Evolutionary conservation across 306 rosid genomes (phyloP).

Genomic region (Purshia tridentata): DNA sequence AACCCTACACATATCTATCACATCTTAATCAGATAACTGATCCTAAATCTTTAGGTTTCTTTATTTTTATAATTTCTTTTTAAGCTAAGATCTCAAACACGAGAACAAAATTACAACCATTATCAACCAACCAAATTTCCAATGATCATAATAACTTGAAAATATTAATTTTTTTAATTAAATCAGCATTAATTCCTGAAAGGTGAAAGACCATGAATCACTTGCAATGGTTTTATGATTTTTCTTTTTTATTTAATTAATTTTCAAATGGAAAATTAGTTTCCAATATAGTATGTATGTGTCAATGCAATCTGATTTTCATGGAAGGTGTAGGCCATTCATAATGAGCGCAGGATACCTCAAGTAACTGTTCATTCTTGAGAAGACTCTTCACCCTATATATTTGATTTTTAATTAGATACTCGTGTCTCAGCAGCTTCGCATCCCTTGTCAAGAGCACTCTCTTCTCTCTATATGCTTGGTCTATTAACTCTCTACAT

Average conservation of each 20-base stretch:
- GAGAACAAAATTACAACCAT: no score
- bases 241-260: neutral
- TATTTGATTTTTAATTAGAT: constrained; percentile 64
- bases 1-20: neutral
- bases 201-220: neutral
- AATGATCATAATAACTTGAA: neutral
- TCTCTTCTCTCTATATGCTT: constrained; percentile 69
- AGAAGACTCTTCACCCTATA: constrained; percentile 79
- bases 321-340: neutral
- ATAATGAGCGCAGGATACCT: constrained; percentile 43
- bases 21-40: neutral
- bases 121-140: neutral
- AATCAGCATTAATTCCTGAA: neutral
- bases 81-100: no score
- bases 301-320: neutral
- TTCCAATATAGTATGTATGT: neutral
- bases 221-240: neutral
- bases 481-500: constrained; percentile 68
- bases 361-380: constrained; percentile 88
- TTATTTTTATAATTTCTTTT: neutral
- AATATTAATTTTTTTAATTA: neutral
- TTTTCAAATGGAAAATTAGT: neutral
- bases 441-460: constrained; percentile 90
- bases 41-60: neutral
- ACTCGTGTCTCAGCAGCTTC: constrained; percentile 68